These are phyloP conservation scores for Cylindrodendrum hubeiense DNA, from an alignment of 2,329 filamentous ascomycete species.

Conservation along the genomic window DNA sequence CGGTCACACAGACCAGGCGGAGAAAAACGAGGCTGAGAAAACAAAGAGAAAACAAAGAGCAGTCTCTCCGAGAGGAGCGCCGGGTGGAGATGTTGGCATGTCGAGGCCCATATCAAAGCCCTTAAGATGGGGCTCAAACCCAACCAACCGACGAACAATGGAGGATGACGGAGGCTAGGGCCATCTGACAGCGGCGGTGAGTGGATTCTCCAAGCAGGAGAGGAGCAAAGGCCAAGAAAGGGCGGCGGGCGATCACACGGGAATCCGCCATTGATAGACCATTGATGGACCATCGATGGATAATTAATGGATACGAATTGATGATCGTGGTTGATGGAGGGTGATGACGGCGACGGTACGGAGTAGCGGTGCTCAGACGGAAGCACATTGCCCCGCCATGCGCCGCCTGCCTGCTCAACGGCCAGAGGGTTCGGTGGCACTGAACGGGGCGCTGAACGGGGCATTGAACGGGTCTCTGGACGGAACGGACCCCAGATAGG, in stretches of 20 bases:
- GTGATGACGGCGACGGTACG: neutral
- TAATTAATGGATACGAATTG: neutral
- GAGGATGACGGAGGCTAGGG: conserved; percentile 1
- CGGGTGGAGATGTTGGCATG: neutral
- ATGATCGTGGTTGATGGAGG: neutral
- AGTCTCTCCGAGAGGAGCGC: conserved; percentile 5
- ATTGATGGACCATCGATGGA: no score
- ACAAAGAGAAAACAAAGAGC: neutral
- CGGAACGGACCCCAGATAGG: no score
- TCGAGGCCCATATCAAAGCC: neutral
- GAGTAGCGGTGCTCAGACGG: neutral
- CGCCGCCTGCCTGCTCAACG: neutral
- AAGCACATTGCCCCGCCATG: neutral
- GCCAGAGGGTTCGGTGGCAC: no score
- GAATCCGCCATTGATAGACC: neutral
- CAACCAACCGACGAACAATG: neutral
- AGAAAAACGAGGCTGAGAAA: neutral
- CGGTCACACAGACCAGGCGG: neutral
- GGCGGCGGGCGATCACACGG: neutral
- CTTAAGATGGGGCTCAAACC: conserved; percentile 2
- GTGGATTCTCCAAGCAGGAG: conserved; percentile 11
- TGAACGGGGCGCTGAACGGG: no score
- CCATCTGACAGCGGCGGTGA: conserved; percentile 3
- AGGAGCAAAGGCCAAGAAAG: neutral
- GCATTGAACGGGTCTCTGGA: no score